A percentile compares a stretch with the other conserved stretches of the same genome.
These are phyloP conservation scores for Suillus cothurnatus DNA, from an alignment of 768 basidiomycete genomes.

Conservation along the genomic window DNA sequence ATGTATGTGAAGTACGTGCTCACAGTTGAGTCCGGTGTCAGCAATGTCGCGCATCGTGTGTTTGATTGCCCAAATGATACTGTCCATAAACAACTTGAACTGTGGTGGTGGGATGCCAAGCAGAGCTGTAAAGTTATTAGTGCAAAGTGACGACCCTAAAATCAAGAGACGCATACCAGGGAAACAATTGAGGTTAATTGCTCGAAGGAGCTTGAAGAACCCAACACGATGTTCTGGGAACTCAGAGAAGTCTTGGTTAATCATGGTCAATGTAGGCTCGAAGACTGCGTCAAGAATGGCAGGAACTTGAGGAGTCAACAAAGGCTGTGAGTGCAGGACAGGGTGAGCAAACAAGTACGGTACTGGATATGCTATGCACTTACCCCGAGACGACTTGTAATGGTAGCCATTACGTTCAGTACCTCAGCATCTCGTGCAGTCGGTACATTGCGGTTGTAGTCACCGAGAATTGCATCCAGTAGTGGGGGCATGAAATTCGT, in stretches of 20 bases:
- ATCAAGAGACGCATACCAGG: slow-evolving; percentile 55
- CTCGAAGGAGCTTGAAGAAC: slow-evolving; percentile 93
- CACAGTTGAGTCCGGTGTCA: slow-evolving; percentile 83
- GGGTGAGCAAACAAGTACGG: slow-evolving; percentile 12
- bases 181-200: slow-evolving; percentile 94
- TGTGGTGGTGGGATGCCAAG: slow-evolving; percentile 85
- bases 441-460: slow-evolving; percentile 94
- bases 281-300: slow-evolving; percentile 97
- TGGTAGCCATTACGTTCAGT: slow-evolving; percentile 95
- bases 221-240: slow-evolving; percentile 97
- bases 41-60: slow-evolving; percentile 99
- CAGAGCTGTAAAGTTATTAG: slow-evolving; percentile 53
- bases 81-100: slow-evolving; percentile 98
- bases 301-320: slow-evolving; percentile 91
- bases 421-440: slow-evolving; percentile 96
- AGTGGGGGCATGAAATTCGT: slow-evolving; percentile 91
- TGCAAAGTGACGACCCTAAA: slow-evolving; percentile 6
- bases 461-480: slow-evolving; percentile 95
- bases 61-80: slow-evolving; percentile 99
- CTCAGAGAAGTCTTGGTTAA: slow-evolving; percentile 99
- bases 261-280: slow-evolving; percentile 96
- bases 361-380: slow-evolving; percentile 31
- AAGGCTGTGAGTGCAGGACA: slow-evolving; percentile 46
- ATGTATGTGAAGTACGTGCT: slow-evolving; percentile 16
- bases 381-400: slow-evolving; percentile 86